These are phyloP conservation scores for Metarhizium robertsii DNA, from an alignment of 2,329 filamentous ascomycete genomes.

Conservation along the genomic window DNA sequence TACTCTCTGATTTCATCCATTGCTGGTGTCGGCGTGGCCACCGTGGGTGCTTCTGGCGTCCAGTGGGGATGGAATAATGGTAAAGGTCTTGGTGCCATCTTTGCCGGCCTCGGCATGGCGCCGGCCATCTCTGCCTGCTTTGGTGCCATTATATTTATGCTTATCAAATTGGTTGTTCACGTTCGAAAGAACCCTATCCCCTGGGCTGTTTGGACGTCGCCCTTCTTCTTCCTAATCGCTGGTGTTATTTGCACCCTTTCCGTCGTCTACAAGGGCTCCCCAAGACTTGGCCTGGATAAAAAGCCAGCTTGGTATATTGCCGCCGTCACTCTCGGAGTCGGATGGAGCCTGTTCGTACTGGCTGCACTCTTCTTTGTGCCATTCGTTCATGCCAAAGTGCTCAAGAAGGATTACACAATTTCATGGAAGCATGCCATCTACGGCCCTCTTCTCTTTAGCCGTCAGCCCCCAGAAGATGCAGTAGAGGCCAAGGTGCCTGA, in stretches of 20 bases:
- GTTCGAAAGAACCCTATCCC: conserved; percentile 60
- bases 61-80: conserved; percentile 60
- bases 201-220: conserved; percentile 65
- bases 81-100: conserved; percentile 60
- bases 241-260: conserved; percentile 66
- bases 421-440: conserved; percentile 53
- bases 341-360: conserved; percentile 48
- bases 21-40: conserved; percentile 60
- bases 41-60: conserved; percentile 50
- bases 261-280: conserved; percentile 74
- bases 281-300: conserved; percentile 53
- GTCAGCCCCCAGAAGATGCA: conserved; percentile 41
- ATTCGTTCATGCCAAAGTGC: conserved; percentile 54
- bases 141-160: conserved; percentile 55
- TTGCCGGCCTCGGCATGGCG: conserved; percentile 59
- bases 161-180: conserved; percentile 57
- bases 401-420: conserved; percentile 58
- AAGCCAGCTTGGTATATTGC: conserved; percentile 61
- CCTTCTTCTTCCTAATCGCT: conserved; percentile 70
- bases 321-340: conserved; percentile 55
- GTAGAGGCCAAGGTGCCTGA: conserved; percentile 55
- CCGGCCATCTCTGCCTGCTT: conserved; percentile 55
- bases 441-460: conserved; percentile 56
- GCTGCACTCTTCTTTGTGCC: conserved; percentile 65
- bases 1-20: conserved; percentile 63